Conservation (phyloP, 495 filamentous ascomycete genomes). For the Penicillium macrosclerotiorum region DNA sequence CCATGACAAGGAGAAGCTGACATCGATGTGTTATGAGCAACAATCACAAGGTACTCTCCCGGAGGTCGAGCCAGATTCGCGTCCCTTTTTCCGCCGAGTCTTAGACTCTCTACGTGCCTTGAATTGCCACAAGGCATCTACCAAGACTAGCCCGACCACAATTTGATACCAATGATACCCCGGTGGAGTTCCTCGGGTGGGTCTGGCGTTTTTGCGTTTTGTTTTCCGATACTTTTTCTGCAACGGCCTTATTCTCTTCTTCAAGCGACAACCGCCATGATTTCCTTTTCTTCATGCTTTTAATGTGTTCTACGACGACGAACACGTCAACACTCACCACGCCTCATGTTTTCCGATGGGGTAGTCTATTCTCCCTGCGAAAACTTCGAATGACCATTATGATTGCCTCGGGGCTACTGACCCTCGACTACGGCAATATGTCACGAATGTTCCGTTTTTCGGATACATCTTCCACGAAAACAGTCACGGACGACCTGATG, state of each 20-base stretch:
- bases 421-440: not conserved
- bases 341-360: slow-evolving; percentile 6
- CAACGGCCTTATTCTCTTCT: slow-evolving; percentile 11
- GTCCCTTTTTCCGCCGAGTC: slow-evolving; percentile 33
- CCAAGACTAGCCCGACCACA: slow-evolving; percentile 20
- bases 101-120: slow-evolving; percentile 35
- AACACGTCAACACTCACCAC: slow-evolving; percentile 15
- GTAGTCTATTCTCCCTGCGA: not conserved
- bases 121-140: slow-evolving; percentile 28
- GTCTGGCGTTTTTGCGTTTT: slow-evolving; percentile 6
- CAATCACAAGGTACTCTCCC: slow-evolving; percentile 21
- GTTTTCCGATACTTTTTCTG: slow-evolving; percentile 1
- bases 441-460: slow-evolving; percentile 4
- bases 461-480: not conserved
- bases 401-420: slow-evolving; percentile 5
- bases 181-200: slow-evolving; percentile 8
- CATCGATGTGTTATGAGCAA: slow-evolving; percentile 40
- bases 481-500: not conserved
- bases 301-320: slow-evolving; percentile 16
- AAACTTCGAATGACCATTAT: slow-evolving; percentile 15
- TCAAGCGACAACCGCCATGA: slow-evolving; percentile 10
- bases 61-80: slow-evolving; percentile 17
- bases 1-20: slow-evolving; percentile 28
- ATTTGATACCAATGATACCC: slow-evolving; percentile 14
- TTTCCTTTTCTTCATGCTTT: not conserved